phyloP scores from a whole-genome alignment of 768 basidiomycete genomes.

The Auricularia sp. region DNA sequence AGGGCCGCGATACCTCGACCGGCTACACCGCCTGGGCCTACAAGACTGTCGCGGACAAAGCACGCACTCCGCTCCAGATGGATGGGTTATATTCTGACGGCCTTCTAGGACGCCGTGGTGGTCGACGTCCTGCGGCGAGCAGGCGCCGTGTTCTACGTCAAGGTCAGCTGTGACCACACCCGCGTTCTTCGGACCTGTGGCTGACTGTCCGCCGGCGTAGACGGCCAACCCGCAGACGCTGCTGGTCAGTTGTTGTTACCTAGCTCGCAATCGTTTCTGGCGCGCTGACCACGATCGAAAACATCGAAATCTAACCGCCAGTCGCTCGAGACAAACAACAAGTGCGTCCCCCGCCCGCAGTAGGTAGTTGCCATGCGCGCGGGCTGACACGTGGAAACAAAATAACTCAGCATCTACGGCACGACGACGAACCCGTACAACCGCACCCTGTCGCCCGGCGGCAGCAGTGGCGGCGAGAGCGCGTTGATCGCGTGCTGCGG shows the following conservation, averaged over 20 bases:
- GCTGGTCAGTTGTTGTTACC: slow-evolving; percentile 25
- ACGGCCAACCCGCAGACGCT: slow-evolving; percentile 41
- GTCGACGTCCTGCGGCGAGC: slow-evolving; percentile 35
- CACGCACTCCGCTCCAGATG: neutral
- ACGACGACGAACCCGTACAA: slow-evolving; percentile 39
- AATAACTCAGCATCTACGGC: slow-evolving; percentile 26
- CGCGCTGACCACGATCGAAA: neutral
- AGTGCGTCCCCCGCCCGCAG: slow-evolving; percentile 10
- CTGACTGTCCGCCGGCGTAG: neutral
- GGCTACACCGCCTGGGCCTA: slow-evolving; percentile 29
- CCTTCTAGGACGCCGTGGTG: slow-evolving; percentile 27
- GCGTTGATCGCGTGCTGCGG: slow-evolving; percentile 36
- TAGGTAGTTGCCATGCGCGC: too few relatives aligned
- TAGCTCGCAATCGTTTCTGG: slow-evolving; percentile 14
- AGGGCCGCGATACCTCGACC: slow-evolving; percentile 31
- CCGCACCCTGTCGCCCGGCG: slow-evolving; percentile 31
- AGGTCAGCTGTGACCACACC: slow-evolving; percentile 5
- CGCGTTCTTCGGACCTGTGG: neutral
- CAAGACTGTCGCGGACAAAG: slow-evolving; percentile 22
- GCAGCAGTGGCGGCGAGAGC: slow-evolving; percentile 39
- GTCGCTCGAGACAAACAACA: slow-evolving; percentile 45
- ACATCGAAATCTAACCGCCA: slow-evolving; percentile 15
- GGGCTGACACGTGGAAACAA: too few relatives aligned
- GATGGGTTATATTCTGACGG: too few relatives aligned
- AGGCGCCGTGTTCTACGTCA: slow-evolving; percentile 36